Conservation (phyloP, 176 grass and related monocot species). For the Oryza brachyantha region DNA sequence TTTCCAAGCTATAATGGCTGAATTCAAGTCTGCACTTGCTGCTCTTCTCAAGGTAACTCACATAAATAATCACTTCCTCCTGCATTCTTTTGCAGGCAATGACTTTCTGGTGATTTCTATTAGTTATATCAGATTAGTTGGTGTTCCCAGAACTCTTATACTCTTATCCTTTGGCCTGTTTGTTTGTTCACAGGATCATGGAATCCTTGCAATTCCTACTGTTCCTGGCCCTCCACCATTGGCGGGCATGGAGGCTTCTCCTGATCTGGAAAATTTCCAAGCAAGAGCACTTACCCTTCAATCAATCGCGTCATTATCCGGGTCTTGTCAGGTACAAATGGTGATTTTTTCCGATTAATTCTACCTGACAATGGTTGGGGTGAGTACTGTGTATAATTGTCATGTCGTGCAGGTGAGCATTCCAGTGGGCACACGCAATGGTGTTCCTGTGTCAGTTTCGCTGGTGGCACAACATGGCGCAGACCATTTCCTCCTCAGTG, state of each 20-base stretch:
- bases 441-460: conserved; percentile 74
- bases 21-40: conserved; percentile 54
- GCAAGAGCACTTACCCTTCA: conserved; percentile 74
- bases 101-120: not conserved
- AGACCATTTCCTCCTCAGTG: conserved; percentile 60
- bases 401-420: conserved; percentile 56
- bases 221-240: conserved; percentile 76
- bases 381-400: not conserved
- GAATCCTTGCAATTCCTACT: conserved; percentile 74
- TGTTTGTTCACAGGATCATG: conserved; percentile 34
- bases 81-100: not conserved
- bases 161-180: not conserved
- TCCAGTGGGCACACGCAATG: conserved; percentile 56
- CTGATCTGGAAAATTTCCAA: conserved; percentile 49
- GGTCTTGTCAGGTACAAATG: conserved; percentile 71
- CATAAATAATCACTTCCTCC: not conserved
- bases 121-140: too few relatives aligned
- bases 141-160: too few relatives aligned
- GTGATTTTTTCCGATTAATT: not conserved
- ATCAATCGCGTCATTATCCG: conserved; percentile 69
- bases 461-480: conserved; percentile 58
- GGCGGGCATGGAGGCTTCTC: conserved; percentile 45
- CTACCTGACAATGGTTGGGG: not conserved
- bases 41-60: conserved; percentile 56
- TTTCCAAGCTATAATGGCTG: conserved; percentile 41